Conservation (phyloP, 73 alveolate species). For the Tetrahymena malaccensis region DNA sequence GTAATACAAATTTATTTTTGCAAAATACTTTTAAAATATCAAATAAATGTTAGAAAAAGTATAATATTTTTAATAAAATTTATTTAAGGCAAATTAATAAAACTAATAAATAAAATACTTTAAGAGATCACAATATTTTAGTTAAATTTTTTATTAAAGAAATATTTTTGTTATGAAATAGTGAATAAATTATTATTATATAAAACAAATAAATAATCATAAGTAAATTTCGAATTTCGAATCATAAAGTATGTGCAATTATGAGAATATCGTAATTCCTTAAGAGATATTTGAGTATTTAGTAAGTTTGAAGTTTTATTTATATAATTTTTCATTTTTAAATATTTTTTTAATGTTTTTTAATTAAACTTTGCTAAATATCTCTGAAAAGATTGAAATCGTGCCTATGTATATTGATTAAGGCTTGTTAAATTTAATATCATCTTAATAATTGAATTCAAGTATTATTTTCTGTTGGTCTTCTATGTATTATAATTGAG, state of each 20-base stretch:
- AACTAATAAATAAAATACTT: too few species aligned
- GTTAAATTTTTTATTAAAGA: too few species aligned
- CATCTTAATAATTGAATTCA: neutral
- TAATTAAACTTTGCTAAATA: neutral
- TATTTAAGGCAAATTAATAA: too few species aligned
- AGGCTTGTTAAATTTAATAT: neutral
- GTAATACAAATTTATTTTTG: too few species aligned
- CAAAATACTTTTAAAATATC: too few species aligned
- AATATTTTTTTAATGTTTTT: neutral
- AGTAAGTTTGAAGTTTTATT: neutral
- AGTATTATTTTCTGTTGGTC: neutral
- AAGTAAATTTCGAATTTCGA: neutral
- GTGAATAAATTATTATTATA: too few species aligned
- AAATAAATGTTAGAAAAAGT: too few species aligned
- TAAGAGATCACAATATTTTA: too few species aligned
- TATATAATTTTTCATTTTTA: neutral
- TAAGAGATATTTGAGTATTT: neutral
- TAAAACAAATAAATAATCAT: neutral
- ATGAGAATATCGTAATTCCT: neutral
- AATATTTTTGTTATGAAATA: too few species aligned
- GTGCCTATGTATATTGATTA: neutral
- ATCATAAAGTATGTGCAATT: neutral
- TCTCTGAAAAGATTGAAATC: neutral
- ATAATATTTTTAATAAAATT: too few species aligned
- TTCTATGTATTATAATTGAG: neutral